Conservation (phyloP, 345 rosid species). For the Pugionium dolabratum region DNA sequence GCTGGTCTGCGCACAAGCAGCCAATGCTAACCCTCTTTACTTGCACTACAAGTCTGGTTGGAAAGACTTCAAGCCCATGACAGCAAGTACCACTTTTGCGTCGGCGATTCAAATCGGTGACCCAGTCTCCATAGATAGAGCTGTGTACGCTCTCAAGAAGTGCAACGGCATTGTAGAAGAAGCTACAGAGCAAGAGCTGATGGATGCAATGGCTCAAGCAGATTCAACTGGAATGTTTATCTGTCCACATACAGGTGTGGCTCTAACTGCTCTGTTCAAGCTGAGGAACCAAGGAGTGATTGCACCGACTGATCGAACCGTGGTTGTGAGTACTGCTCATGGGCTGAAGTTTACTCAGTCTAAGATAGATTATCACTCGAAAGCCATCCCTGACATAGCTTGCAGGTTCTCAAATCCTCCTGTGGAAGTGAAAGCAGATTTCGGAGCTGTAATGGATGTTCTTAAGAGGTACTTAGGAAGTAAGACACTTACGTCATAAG, state of each 20-base stretch:
- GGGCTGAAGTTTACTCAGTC: constrained; percentile 87
- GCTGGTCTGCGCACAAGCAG: constrained; percentile 88
- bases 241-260: constrained; percentile 95
- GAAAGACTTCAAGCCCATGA: constrained; percentile 70
- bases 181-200: constrained; percentile 84
- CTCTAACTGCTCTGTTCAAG: constrained; percentile 73
- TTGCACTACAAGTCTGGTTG: constrained; percentile 71
- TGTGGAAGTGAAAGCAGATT: constrained; percentile 73
- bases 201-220: constrained; percentile 92
- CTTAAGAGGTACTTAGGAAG: constrained; percentile 58
- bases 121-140: constrained; percentile 90
- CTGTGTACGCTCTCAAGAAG: constrained; percentile 71
- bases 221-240: constrained; percentile 96
- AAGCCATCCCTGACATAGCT: constrained; percentile 70
- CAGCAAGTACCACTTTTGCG: constrained; percentile 73
- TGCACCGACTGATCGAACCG: constrained; percentile 59
- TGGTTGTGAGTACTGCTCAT: constrained; percentile 93
- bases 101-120: constrained; percentile 96
- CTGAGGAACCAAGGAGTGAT: constrained; percentile 79
- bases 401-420: constrained; percentile 79
- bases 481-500: constrained; percentile 43
- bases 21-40: constrained; percentile 91
- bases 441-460: constrained; percentile 84
- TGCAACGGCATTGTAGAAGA: constrained; percentile 86
- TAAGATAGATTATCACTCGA: constrained; percentile 84